Base-by-base conservation (phyloP, 2,329 filamentous ascomycete genomes). In the Aurifilum marmelostoma region DNA sequence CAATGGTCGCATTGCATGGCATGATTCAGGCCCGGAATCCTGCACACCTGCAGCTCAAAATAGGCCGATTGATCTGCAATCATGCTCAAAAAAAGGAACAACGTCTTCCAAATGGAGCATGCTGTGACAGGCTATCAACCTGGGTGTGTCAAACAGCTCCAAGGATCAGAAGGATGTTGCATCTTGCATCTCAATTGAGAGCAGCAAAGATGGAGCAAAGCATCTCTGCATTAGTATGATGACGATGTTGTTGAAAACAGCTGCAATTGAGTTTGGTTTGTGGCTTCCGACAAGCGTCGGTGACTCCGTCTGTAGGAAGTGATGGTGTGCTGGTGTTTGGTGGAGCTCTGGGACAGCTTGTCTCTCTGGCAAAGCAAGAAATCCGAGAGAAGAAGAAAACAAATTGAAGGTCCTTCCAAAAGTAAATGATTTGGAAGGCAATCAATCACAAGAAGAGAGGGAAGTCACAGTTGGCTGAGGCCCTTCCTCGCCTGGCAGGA, bases 401-500 rank as follows among this genome's bases (percentile, higher is more conserved):
- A 47, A 47, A 8, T 47, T 4, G 41, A n/a, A 43, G 14, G 41
- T 18, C 41, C 12, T 43, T 18, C 6, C 16, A 18, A 18, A 21
- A 18, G 14, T 18, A 47, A 21, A 7, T 8, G 21, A 18, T 11
- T 21, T 3, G 43, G 21, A 47, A 47, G 43, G 43, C 6, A 47
- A 6, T n/a, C n/a, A n/a, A n/a, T n/a, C n/a, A 47, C 43, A 47
- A 7, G 14, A 12, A 4, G 9, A 32, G 24, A 58, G 54, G 27
- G 24, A 58, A 27, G 54, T 32, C 14, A n/a, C 59, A 62, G 39
- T 3, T 29, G 37, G 24, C 32, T 9, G 12, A 18, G 60, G 37
- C 60, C 60, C 59, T 11, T 21, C 21, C 60, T n/a, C n/a, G n/a
- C 60, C 60, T 50, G 61, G 41, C 61, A 50, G 24, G 24, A 50